Evolutionary conservation across 75 land plant genomes (phyloP), one percentile per base, ranked within the genome.

Genomic region (Ceratopteris richardii): DNA sequence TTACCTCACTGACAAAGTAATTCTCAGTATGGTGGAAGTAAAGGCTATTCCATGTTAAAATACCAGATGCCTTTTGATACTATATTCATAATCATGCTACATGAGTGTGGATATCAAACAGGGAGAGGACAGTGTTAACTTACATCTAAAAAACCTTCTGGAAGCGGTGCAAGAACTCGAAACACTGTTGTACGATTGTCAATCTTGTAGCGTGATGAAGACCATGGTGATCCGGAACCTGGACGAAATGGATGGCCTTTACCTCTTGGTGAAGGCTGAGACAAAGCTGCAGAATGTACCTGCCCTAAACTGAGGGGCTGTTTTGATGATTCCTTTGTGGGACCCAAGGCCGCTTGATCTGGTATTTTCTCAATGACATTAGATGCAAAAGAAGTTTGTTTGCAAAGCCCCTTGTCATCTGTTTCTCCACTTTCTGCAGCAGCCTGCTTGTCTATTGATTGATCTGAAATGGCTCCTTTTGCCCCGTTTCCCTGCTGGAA

Each of bases 111-210:
- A n/a, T n/a, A n/a, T n/a, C n/a, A n/a, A n/a, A n/a, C n/a, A n/a
- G n/a, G n/a, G n/a, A n/a, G n/a, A n/a, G n/a, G n/a, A n/a, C n/a
- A n/a, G n/a, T n/a, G n/a, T n/a, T n/a, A 60, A 64, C 79, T 78
- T 72, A 93, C 98, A 70, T 85, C 71, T 44, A 77, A 42, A 17
- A 86, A 29, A 18, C 66, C 70, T 46, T 65, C 54, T 29, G 95
- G 96, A 56, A 81, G 63, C 37, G 96, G 96, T 58, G 95, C 70
- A 40, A 79, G 56, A 62, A 94, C 62, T 61, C 72, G 79, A 59
- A 94, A 85, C 42, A 78, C 54, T 37, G 85, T 83, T 22, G 98
- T 84, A 1, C 83, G 84, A 69, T 85, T 89, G 62, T 89, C 98
- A 42, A 89, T 68, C 64, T 85, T 85, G 65, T 73, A 80, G 42